Percentiles rank a stretch among this genome's conserved stretches.
phyloP scores from a whole-genome alignment of 2,329 filamentous ascomycete genomes.

The Cladosporium sp. region DNA sequence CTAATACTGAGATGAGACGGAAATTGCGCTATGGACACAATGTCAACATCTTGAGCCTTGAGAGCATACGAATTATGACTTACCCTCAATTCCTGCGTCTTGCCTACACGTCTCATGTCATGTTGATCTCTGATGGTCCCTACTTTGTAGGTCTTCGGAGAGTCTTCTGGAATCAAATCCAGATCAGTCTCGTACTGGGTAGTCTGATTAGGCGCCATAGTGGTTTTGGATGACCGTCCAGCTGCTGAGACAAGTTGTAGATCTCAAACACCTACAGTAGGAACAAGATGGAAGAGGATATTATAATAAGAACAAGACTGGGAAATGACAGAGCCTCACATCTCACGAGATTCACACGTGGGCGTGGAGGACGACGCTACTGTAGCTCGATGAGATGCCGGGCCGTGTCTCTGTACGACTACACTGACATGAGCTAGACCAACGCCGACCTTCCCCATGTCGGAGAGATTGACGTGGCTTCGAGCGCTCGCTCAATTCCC shows the following conservation, averaged over 20 bases:
- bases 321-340: not conserved
- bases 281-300: not conserved
- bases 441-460: not conserved
- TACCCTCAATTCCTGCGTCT: slow-evolving; percentile 11
- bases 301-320: not conserved
- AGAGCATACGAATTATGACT: not conserved
- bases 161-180: slow-evolving; percentile 1
- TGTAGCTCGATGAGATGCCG: not conserved
- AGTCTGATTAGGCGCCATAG: not conserved
- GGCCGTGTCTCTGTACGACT: not conserved
- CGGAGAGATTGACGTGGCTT: not conserved
- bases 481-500: not conserved
- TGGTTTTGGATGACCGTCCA: not conserved
- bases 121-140: slow-evolving; percentile 8
- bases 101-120: slow-evolving; percentile 13
- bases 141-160: slow-evolving; percentile 2
- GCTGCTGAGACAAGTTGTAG: not conserved
- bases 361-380: not conserved
- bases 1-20: slow-evolving; percentile 24
- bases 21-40: slow-evolving; percentile 19
- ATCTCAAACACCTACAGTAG: not conserved
- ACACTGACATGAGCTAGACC: not conserved
- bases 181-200: not conserved
- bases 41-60: not conserved
- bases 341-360: slow-evolving; percentile 9